Evolutionary conservation across 1,139 yeast genomes (phyloP).

Genomic region (Hyphopichia fennica): DNA sequence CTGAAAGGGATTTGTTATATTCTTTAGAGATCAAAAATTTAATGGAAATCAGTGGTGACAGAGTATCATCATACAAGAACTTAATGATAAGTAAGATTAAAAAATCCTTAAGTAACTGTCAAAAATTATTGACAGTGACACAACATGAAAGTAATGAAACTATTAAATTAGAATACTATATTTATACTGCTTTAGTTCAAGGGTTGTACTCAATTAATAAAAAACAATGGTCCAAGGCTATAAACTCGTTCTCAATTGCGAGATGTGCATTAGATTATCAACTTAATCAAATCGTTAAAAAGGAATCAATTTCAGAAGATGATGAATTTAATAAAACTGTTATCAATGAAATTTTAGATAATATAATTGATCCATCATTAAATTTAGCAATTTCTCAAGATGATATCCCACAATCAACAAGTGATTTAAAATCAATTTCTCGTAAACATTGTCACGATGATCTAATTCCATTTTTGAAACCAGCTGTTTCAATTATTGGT

Average conservation of each 20-base stretch:
- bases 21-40: conserved; percentile 64
- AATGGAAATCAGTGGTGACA: conserved; percentile 52
- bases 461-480: conserved; percentile 32
- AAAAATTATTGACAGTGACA: conserved; percentile 45
- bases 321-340: conserved; percentile 40
- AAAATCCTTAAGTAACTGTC: conserved; percentile 52
- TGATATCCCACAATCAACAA: conserved; percentile 21
- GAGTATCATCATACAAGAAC: conserved; percentile 45
- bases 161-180: conserved; percentile 55
- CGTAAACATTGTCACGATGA: conserved; percentile 42
- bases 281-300: conserved; percentile 14
- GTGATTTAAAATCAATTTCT: conserved; percentile 49
- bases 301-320: conserved; percentile 9
- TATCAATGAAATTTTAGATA: conserved; percentile 56
- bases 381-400: conserved; percentile 55
- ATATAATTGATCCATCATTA: conserved; percentile 68
- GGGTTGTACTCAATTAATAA: conserved; percentile 61
- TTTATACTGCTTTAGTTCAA: conserved; percentile 58
- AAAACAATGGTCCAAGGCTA: conserved; percentile 58
- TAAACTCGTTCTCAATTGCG: conserved; percentile 57
- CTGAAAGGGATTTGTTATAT: conserved; percentile 69
- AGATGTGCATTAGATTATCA: conserved; percentile 60
- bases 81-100: conserved; percentile 68
- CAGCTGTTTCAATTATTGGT: conserved; percentile 38
- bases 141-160: conserved; percentile 26